Evolutionary conservation across 1,284 basidiomycete genomes (phyloP), one percentile per base, ranked within the genome.

Genomic region (Tilletia caries): DNA sequence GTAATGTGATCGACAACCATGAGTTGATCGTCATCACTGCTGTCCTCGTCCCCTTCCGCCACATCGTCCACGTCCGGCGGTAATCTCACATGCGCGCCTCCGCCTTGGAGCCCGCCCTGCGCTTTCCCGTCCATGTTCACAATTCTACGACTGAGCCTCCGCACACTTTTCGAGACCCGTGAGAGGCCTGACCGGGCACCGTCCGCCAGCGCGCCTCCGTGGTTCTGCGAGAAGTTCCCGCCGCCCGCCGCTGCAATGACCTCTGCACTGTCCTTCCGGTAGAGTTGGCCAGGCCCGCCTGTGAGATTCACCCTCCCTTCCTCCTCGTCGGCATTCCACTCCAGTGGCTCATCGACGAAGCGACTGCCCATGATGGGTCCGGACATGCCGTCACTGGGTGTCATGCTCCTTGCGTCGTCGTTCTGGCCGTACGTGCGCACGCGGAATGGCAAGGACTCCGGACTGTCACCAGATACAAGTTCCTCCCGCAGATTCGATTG

Each of bases 131-230:
- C 89, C 64, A 93, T 84, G 80, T 93, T 92, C 44, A 92, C 92
- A 20, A 96, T 92, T 25, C 93, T 88, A 66, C 91, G 83, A 41
- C 91, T 93, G 58, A 89, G 88, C 20, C 90, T 86, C n/a, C 89
- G 86, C 5, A 94, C 52, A 3, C 73, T 76, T 62, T 79, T 80
- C 70, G 72, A 72, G 64, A 80, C 48, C 2, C 75, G 68, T 25
- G 74, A 52, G 65, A 80, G 58, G 41, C 76, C 75, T 6, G 68
- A 60, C 33, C 58, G 72, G n/a, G 79, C 76, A 32, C 50, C 32
- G 32, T 62, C 58, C 18, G 32, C 58, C 10, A 33, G 29, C 20
- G 33, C 29, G 13, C 29, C 58, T 13, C 58, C 58, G 32, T 62
- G 58, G 15, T 34, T 33, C 29, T 33, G 18, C 5, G 58, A 13